Evolutionary conservation across 1,139 yeast genomes (phyloP).

Genomic region (Pichia sp.): DNA sequence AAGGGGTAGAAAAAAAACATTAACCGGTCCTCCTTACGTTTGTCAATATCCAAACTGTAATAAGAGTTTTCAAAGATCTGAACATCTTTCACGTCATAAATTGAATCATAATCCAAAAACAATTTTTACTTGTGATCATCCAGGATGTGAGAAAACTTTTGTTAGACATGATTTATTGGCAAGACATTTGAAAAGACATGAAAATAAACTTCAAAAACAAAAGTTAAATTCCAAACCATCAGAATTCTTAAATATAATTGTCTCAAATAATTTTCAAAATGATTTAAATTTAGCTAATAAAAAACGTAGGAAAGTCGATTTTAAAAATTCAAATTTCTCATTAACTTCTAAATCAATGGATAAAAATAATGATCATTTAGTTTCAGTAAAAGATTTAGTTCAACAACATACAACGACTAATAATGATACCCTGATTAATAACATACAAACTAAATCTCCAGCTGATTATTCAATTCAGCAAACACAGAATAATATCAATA

Average conservation of each 20-base stretch:
- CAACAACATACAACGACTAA: constrained; percentile 2
- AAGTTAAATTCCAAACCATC: constrained; percentile 1
- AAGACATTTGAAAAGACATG: constrained; percentile 50
- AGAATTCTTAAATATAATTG: constrained; percentile 12
- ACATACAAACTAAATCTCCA: not conserved
- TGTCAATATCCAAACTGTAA: constrained; percentile 30
- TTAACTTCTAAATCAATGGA: not conserved
- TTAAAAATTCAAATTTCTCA: not conserved
- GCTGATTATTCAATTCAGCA: not conserved
- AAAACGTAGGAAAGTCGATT: too few species aligned
- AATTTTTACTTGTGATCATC: constrained; percentile 44
- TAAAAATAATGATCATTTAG: not conserved
- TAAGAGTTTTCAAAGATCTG: constrained; percentile 31
- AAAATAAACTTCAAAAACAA: constrained; percentile 16
- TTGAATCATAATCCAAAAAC: constrained; percentile 32
- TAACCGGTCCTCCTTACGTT: constrained; percentile 25
- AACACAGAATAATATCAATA: not conserved
- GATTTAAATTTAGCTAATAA: too few species aligned
- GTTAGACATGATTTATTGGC: constrained; percentile 50
- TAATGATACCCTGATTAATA: too few species aligned
- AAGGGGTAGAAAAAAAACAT: constrained; percentile 19
- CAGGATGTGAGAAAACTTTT: constrained; percentile 48
- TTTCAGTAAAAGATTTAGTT: constrained; percentile 3
- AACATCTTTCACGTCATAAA: constrained; percentile 32
- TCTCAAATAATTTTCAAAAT: constrained; percentile 4